Evolutionary conservation across 139 green algal genomes (phyloP).

Genomic region (Closterium sp.): DNA sequence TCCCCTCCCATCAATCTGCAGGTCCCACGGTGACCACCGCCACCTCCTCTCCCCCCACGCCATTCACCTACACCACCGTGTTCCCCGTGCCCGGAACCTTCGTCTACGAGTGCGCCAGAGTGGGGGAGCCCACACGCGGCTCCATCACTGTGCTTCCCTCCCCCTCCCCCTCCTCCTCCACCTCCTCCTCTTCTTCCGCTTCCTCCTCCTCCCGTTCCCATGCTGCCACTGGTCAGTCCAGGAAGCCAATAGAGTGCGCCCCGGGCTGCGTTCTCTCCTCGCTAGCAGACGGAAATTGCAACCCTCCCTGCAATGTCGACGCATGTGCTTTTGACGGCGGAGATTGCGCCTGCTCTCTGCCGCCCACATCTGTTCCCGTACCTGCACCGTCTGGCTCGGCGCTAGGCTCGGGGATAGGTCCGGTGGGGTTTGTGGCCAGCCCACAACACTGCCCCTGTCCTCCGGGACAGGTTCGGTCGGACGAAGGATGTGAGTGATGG

Average conservation of each 20-base stretch:
- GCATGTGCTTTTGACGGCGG: slow-evolving; percentile 27
- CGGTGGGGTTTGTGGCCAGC: neutral
- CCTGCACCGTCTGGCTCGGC: neutral
- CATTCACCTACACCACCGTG: neutral
- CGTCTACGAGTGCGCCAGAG: neutral
- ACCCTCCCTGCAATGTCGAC: slow-evolving; percentile 10
- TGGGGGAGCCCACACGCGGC: neutral
- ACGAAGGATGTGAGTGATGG: neutral
- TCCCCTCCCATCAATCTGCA: neutral
- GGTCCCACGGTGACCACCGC: neutral
- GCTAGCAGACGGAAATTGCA: slow-evolving; percentile 13
- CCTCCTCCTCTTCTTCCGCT: neutral
- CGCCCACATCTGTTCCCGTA: neutral
- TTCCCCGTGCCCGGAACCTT: neutral
- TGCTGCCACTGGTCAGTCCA: neutral
- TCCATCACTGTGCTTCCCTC: neutral
- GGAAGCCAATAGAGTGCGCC: slow-evolving; percentile 4
- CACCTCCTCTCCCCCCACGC: neutral
- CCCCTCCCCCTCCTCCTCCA: neutral
- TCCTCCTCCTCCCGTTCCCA: neutral
- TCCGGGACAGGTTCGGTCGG: neutral
- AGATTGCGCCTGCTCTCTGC: slow-evolving; percentile 11
- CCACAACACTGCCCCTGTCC: neutral
- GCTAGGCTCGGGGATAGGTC: neutral
- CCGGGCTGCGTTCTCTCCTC: neutral